These are phyloP conservation scores for Aspergillus flavus DNA, from an alignment of 2,329 filamentous ascomycete genomes.

Conservation along the genomic window DNA sequence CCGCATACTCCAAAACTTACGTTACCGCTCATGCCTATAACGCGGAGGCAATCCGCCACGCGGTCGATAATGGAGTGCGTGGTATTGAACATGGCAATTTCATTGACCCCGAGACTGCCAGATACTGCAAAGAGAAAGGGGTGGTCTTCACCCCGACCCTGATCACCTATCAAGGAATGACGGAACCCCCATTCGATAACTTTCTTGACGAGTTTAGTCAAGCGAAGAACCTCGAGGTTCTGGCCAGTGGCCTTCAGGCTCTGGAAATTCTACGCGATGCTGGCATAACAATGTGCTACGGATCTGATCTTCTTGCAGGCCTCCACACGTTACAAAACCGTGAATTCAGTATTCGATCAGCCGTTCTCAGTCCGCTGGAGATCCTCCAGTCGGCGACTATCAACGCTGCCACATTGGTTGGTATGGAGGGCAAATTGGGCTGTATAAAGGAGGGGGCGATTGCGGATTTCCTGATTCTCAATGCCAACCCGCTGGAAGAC, in stretches of 20 bases:
- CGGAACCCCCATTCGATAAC: conserved; percentile 28
- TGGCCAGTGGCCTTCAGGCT: conserved; percentile 48
- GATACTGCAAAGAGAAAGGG: conserved; percentile 49
- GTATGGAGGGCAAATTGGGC: conserved; percentile 51
- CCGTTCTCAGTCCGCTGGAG: conserved; percentile 43
- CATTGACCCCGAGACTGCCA: conserved; percentile 47
- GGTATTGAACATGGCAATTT: conserved; percentile 58
- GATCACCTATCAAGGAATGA: conserved; percentile 54
- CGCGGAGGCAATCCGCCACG: conserved; percentile 54
- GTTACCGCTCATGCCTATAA: conserved; percentile 63
- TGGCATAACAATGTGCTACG: conserved; percentile 58
- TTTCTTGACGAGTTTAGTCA: conserved; percentile 20
- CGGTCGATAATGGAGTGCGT: conserved; percentile 55
- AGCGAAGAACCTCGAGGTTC: conserved; percentile 53
- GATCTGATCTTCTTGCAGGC: conserved; percentile 56
- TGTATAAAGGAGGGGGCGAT: conserved; percentile 51
- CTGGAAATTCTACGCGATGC: conserved; percentile 52
- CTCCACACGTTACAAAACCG: conserved; percentile 48
- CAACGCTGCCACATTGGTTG: conserved; percentile 53
- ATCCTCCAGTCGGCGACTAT: conserved; percentile 55
- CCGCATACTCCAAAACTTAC: conserved; percentile 51
- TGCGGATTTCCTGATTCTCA: conserved; percentile 57
- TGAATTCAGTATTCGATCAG: conserved; percentile 50
- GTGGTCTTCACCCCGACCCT: conserved; percentile 57
- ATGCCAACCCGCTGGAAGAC: conserved; percentile 56